Base-by-base conservation (phyloP, 331 rosid genomes). In the Quercus lobata region DNA sequence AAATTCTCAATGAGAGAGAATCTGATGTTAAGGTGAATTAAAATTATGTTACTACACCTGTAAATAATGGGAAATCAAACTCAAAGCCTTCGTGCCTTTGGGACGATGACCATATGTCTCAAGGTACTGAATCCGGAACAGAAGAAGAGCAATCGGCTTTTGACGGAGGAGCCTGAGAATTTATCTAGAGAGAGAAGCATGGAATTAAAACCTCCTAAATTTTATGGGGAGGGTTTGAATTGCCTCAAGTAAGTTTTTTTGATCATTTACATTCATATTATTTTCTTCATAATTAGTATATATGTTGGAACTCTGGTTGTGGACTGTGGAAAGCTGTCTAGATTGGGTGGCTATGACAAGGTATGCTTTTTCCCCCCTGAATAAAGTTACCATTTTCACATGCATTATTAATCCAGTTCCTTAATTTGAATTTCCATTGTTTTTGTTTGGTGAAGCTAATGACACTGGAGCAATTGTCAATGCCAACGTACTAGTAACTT, bases 311-410 rank as follows among this genome's bases (percentile, higher is more conserved):
- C 29, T 76, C 80, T 34, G 2, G 10, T 62, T 52, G 37, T 52
- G 91, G 99, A 97, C 88, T 93, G 68, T 93, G 96, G 93, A 96
- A 95, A 82, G 89, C 97, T 14, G 99, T 96, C 83, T 3, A 88
- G 92, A 87, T 86, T 96, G 91, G 99, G 99, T 73, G 98, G 99
- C 86, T 93, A 96, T 90, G 98, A 93, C 75, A 96, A 93, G 99
- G 99, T 96, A 84, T 82, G 76, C n/a, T 1, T 71, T 69, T 81
- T 21, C 25, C 34, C 16, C 18, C 14, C 2, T 22, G 57, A 68
- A 77, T 77, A 16, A 61, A 25, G 69, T 61, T 66, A 66, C 25
- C 24, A 66, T 32, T 66, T 66, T 32, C 71, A 66, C 46, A 32
- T 66, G 24, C 24, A 32, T 66, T 7, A 61, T 66, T 66, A 32